Evolutionary conservation across 352 stramenopile genomes (phyloP).

Genomic region (Phytophthora cajani): DNA sequence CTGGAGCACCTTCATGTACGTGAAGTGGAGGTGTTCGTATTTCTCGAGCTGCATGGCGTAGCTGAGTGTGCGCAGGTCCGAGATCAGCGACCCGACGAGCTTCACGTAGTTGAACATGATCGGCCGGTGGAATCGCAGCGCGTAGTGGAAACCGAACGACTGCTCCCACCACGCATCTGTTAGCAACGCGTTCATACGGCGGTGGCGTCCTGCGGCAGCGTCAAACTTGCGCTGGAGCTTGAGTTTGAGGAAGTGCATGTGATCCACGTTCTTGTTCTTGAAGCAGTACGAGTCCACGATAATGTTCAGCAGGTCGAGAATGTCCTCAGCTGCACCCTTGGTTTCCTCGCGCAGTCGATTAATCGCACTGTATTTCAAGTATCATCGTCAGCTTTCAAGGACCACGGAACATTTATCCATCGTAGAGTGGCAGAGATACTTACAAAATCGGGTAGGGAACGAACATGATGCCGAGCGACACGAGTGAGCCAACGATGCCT

Average conservation of each 20-base stretch:
- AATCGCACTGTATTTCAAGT: slow-evolving; percentile 49
- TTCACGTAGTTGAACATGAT: slow-evolving; percentile 78
- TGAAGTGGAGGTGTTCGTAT: slow-evolving; percentile 73
- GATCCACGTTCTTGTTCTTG: slow-evolving; percentile 84
- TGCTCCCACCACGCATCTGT: slow-evolving; percentile 87
- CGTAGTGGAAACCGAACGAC: slow-evolving; percentile 65
- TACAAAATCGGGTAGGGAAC: slow-evolving; percentile 83
- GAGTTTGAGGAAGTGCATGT: slow-evolving; percentile 81
- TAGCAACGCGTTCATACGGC: slow-evolving; percentile 62
- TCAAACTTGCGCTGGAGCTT: slow-evolving; percentile 84
- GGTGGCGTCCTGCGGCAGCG: slow-evolving; percentile 48
- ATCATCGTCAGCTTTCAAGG: slow-evolving; percentile 14
- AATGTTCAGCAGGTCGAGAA: slow-evolving; percentile 79
- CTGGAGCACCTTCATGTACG: slow-evolving; percentile 79
- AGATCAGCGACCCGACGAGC: slow-evolving; percentile 68
- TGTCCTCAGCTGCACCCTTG: slow-evolving; percentile 49
- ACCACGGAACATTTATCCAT: no score
- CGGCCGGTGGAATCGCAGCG: slow-evolving; percentile 69
- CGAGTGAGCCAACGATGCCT: slow-evolving; percentile 62
- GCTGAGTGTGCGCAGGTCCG: slow-evolving; percentile 71
- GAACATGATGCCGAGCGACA: slow-evolving; percentile 75
- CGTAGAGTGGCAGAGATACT: slow-evolving; percentile 12
- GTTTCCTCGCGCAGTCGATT: slow-evolving; percentile 56
- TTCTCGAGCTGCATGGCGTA: slow-evolving; percentile 82
- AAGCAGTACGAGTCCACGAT: slow-evolving; percentile 89